Evolutionary conservation across 1,284 basidiomycete species (phyloP).

Genomic region (Moniliophthora roreri): DNA sequence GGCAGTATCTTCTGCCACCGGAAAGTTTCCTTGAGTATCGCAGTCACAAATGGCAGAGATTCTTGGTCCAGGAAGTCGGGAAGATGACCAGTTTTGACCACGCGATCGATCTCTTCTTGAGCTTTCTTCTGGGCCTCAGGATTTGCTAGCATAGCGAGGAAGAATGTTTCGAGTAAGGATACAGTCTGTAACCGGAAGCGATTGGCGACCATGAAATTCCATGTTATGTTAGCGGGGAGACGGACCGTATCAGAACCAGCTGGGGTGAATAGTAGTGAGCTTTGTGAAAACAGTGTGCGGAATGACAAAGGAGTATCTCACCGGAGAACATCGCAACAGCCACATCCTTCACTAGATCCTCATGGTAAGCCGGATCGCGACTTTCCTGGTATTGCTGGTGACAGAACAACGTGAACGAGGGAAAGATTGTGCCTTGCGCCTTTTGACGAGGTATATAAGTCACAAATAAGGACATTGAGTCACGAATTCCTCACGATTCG

Average conservation of each 20-base stretch:
- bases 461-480: too few species aligned
- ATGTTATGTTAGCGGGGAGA: background rate
- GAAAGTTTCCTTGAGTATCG: conserved; percentile 1
- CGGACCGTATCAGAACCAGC: conserved; percentile 1
- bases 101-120: conserved; percentile 4
- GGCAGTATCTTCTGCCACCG: background rate
- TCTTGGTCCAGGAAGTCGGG: conserved; percentile 12
- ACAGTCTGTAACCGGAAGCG: background rate
- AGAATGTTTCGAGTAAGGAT: conserved; percentile 16
- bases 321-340: background rate
- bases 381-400: conserved; percentile 1
- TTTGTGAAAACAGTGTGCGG: too few species aligned
- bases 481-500: too few species aligned
- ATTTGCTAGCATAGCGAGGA: conserved; percentile 14
- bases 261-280: background rate
- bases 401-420: background rate
- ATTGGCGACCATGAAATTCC: too few species aligned
- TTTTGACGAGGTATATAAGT: background rate
- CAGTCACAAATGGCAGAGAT: background rate
- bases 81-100: conserved; percentile 10
- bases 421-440: background rate
- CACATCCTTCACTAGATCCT: background rate
- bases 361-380: background rate
- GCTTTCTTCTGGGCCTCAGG: conserved; percentile 10
- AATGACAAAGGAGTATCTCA: background rate